A percentile compares a stretch with the other conserved stretches of the same genome.
Conservation (phyloP, 495 filamentous ascomycete species). For the Cercophora samala region DNA sequence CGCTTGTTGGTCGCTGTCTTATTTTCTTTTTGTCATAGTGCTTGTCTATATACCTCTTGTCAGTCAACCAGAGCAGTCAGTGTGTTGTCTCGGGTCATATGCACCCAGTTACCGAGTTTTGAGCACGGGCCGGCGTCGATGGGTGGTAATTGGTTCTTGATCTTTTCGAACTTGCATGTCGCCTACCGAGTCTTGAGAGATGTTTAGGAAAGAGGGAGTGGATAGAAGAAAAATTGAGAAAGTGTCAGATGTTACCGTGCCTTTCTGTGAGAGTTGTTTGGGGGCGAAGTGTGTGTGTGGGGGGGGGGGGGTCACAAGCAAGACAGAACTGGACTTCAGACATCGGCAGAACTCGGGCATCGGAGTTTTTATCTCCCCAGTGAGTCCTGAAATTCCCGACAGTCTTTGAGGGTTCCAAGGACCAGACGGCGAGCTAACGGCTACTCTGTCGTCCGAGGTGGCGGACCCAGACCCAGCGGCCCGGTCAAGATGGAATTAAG, state of each 20-base stretch:
- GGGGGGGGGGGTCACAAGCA: too few relatives aligned
- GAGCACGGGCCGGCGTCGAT: not conserved
- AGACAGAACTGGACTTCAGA: not conserved
- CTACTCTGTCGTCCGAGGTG: too few relatives aligned
- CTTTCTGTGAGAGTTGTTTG: not conserved
- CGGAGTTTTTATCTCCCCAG: too few relatives aligned
- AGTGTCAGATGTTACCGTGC: not conserved
- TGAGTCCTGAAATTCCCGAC: too few relatives aligned
- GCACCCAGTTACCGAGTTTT: not conserved
- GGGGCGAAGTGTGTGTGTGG: too few relatives aligned
- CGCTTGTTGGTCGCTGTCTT: constrained; percentile 1
- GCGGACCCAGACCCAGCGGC: not conserved
- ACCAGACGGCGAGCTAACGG: not conserved
- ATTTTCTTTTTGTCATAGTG: constrained; percentile 4
- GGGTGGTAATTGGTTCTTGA: not conserved
- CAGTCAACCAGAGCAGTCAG: not conserved
- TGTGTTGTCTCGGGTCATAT: not conserved
- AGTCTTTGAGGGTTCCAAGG: not conserved
- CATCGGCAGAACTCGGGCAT: not conserved
- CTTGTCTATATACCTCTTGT: not conserved
- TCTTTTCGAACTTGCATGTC: not conserved
- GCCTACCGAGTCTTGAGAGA: not conserved
- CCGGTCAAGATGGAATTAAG: not conserved
- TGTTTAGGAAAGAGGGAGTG: not conserved
- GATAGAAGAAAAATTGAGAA: not conserved